Conservation (phyloP, 129 eudicot genomes). For the Flaveria bidentis region DNA sequence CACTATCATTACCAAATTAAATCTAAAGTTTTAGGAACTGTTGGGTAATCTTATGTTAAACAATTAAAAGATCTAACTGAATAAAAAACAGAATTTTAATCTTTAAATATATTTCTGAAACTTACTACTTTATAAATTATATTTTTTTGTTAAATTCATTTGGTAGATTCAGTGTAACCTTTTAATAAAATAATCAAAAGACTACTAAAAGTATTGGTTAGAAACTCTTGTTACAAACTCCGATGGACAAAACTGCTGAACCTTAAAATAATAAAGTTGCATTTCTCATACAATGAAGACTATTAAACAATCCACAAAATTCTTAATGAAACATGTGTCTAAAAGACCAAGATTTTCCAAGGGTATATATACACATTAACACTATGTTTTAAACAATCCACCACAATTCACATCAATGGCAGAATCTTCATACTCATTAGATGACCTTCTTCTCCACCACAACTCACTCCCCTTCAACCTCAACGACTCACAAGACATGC, state of each 20-base stretch:
- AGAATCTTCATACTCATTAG: conserved; percentile 45
- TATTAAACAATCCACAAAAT: conserved; percentile 16
- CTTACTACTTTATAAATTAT: too few species aligned
- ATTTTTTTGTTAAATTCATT: too few species aligned
- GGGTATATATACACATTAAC: conserved; percentile 31
- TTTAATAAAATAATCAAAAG: neutral
- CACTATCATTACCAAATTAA: too few species aligned
- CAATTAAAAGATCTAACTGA: too few species aligned
- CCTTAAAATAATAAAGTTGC: neutral
- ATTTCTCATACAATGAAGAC: neutral
- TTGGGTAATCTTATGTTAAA: too few species aligned
- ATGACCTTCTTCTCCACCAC: conserved; percentile 40
- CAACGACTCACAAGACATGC: conserved; percentile 69
- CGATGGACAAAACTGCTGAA: too few species aligned
- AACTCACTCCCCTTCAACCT: conserved; percentile 59
- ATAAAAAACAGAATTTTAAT: too few species aligned
- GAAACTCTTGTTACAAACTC: neutral
- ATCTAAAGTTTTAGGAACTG: too few species aligned
- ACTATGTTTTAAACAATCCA: conserved; percentile 31
- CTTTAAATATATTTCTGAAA: too few species aligned
- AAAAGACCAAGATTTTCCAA: conserved; percentile 21
- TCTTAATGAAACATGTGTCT: conserved; percentile 9
- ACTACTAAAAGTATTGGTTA: neutral
- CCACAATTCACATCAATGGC: conserved; percentile 27
- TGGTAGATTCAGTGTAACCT: too few species aligned